A percentile compares a stretch with the other conserved stretches of the same genome.
phyloP scores from a whole-genome alignment of 192 early-diverging fungal species.

The Anaeromyces robustus region DNA sequence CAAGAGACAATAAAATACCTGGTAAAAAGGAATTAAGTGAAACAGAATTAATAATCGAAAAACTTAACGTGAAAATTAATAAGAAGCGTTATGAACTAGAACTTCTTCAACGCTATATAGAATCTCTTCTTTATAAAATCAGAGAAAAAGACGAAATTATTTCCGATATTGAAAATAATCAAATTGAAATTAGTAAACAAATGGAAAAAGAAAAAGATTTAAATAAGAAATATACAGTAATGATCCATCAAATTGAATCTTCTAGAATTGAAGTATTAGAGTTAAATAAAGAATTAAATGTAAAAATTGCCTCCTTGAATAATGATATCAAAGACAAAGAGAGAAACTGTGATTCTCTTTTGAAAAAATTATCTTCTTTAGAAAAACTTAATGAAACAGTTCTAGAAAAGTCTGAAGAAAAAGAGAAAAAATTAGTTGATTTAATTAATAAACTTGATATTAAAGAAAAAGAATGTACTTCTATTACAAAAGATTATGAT shows the following conservation, averaged over 20 bases:
- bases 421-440: background rate
- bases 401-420: background rate
- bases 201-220: background rate
- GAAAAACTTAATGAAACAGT: background rate
- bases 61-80: background rate
- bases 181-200: background rate
- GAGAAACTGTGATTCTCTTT: background rate
- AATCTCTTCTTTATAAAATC: background rate
- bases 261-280: background rate
- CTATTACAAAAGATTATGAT: background rate
- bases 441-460: background rate
- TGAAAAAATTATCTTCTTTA: background rate
- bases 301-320: background rate
- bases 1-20: background rate
- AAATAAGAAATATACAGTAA: background rate
- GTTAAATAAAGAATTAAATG: background rate
- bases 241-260: background rate
- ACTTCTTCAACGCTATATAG: background rate
- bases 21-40: background rate
- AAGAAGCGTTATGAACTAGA: background rate
- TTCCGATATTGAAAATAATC: background rate
- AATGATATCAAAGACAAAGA: background rate
- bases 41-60: background rate
- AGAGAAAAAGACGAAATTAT: background rate
- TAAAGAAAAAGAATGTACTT: background rate